These are phyloP conservation scores for Cladosporium phlei DNA, from an alignment of 2,329 filamentous ascomycete species.

Conservation along the genomic window DNA sequence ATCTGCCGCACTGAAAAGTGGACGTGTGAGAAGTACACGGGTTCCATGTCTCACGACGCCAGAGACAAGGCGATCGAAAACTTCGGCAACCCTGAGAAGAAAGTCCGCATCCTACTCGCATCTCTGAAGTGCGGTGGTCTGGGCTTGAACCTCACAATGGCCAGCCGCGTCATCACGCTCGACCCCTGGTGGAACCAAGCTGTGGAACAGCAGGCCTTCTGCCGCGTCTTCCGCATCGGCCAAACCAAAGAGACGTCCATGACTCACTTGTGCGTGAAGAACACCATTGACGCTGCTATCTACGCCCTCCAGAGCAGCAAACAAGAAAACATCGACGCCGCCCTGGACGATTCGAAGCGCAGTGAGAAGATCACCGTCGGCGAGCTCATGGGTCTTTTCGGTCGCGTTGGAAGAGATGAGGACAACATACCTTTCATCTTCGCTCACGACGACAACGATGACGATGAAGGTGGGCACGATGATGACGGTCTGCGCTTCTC, in stretches of 20 bases:
- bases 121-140: slow-evolving; percentile 54
- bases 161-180: slow-evolving; percentile 45
- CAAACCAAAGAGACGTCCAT: slow-evolving; percentile 58
- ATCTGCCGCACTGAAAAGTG: slow-evolving; percentile 50
- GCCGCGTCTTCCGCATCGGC: slow-evolving; percentile 60
- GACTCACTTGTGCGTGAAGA: slow-evolving; percentile 51
- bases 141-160: slow-evolving; percentile 57
- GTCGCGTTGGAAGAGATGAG: slow-evolving; percentile 35
- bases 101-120: slow-evolving; percentile 51
- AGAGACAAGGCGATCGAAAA: slow-evolving; percentile 44
- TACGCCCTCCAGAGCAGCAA: slow-evolving; percentile 54
- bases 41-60: slow-evolving; percentile 41
- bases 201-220: slow-evolving; percentile 42
- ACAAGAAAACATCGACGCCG: slow-evolving; percentile 38
- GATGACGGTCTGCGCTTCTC: background rate
- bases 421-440: slow-evolving; percentile 40
- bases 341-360: slow-evolving; percentile 39
- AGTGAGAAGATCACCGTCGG: slow-evolving; percentile 31
- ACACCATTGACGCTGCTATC: slow-evolving; percentile 57
- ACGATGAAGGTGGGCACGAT: background rate
- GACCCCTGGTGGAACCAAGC: slow-evolving; percentile 41
- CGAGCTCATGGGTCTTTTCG: slow-evolving; percentile 46
- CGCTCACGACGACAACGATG: background rate
- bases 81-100: slow-evolving; percentile 40
- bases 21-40: slow-evolving; percentile 46